phyloP scores from a whole-genome alignment of 1,284 basidiomycete species.

The Cutaneotrichosporon mucoides region DNA sequence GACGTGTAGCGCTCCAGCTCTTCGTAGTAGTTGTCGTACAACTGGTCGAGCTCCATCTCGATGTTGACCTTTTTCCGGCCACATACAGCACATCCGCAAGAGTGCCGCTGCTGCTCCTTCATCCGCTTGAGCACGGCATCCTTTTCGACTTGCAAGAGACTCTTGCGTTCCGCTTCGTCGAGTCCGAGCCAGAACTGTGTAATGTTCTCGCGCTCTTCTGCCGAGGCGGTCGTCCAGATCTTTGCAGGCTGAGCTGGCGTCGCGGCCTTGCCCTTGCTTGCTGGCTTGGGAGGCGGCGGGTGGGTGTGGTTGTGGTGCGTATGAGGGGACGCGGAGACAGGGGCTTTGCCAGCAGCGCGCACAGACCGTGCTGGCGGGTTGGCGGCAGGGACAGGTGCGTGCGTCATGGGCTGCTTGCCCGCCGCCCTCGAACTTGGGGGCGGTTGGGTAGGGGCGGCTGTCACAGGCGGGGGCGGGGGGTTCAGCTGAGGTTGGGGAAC shows the following conservation, averaged over 20 bases:
- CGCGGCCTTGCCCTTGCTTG: conserved; percentile 40
- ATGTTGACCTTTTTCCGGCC: conserved; percentile 97
- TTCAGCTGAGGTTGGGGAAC: conserved; percentile 28
- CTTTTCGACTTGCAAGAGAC: conserved; percentile 93
- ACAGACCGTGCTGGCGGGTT: conserved; percentile 51
- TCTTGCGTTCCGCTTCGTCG: conserved; percentile 78
- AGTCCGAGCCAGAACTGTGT: conserved; percentile 95
- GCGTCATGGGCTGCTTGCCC: conserved; percentile 70
- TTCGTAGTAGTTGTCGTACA: conserved; percentile 99
- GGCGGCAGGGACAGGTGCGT: conserved; percentile 37
- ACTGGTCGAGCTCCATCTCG: conserved; percentile 97
- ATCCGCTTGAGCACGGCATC: conserved; percentile 95
- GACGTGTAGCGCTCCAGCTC: conserved; percentile 98
- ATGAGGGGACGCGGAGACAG: conserved; percentile 58
- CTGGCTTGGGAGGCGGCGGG: conserved; percentile 48
- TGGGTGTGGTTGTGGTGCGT: conserved; percentile 55
- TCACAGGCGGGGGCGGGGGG: conserved; percentile 37
- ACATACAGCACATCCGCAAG: conserved; percentile 93
- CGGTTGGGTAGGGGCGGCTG: conserved; percentile 49
- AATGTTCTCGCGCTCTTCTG: conserved; percentile 91
- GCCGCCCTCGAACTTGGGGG: conserved; percentile 65
- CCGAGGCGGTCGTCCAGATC: conserved; percentile 82
- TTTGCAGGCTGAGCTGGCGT: conserved; percentile 47
- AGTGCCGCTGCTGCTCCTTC: conserved; percentile 98
- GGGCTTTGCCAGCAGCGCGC: conserved; percentile 51